Base-by-base conservation (phyloP, 169 alveolate species). In the Cryptosporidium bovis region DNA sequence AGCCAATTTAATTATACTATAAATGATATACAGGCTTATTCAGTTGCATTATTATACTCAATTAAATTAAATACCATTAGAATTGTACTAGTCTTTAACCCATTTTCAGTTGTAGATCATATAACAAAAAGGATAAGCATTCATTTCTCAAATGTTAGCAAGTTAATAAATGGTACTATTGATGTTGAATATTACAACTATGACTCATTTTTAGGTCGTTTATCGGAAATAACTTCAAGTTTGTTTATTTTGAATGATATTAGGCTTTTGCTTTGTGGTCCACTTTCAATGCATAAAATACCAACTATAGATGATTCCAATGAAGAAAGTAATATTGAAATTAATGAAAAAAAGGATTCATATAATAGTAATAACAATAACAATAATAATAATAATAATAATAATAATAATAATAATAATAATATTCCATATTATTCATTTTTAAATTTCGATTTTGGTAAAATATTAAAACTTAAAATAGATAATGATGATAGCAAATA, bases 231-330 rank as follows among this genome's bases (percentile, higher is more conserved):
- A 16, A 60, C 58, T 24, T 77, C 87, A n/a, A 29, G 50, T 20
- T 15, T 62, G 7, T 77, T 77, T 27, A 77, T 60, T 2, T 13
- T 77, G 34, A 77, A 77, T 20, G 87, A 77, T 51, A 44, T 77
- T 60, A 20, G 87, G 12, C 87, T 77, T 62, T 13, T 77, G 1
- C 64, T 77, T n/a, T 58, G 58, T 16, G 87, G 87, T n/a, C 87
- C 87, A 31, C 29, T 56, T 36, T 58, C 87, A 5, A 77, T 77
- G 69, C 36, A 56, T 53, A 62, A 46, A 34, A 77, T 77, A 34
- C 87, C 87, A 36, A 31, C 46, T 8, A 33, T 77, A 29, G 87
- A 77, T 2, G 87, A 77, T 13, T 20, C 31, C 1, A 66, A 77
- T 20, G 68, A 55, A 31, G 60, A 53, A 15, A 15, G 20, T 24